phyloP scores from a whole-genome alignment of 352 stramenopile species.

The Pythium dissimile region DNA sequence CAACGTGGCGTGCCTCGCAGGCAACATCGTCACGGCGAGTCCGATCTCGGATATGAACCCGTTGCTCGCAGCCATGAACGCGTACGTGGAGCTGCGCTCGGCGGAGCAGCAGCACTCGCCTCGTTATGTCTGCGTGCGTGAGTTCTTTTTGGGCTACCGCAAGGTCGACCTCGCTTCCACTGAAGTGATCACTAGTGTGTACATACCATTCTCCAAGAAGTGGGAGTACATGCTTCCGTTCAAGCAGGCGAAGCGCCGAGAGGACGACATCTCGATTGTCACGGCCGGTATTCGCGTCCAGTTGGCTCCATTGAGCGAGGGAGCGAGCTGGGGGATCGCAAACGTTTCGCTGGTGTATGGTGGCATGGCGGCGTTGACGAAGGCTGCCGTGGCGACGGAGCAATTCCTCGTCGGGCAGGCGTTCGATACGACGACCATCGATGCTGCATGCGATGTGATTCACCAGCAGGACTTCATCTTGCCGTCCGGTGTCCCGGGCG shows the following conservation, averaged over 20 bases:
- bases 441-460: slow-evolving; percentile 78
- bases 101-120: slow-evolving; percentile 4
- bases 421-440: slow-evolving; percentile 81
- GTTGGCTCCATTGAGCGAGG: slow-evolving; percentile 33
- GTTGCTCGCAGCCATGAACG: slow-evolving; percentile 87
- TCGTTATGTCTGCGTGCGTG: slow-evolving; percentile 64
- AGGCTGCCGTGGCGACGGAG: slow-evolving; percentile 45
- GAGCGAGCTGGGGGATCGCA: slow-evolving; percentile 61
- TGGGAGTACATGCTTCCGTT: slow-evolving; percentile 95
- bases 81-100: slow-evolving; percentile 61
- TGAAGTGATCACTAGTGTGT: slow-evolving; percentile 92
- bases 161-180: slow-evolving; percentile 86
- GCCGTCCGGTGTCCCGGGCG: slow-evolving; percentile 88
- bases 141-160: slow-evolving; percentile 96
- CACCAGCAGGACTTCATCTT: slow-evolving; percentile 89
- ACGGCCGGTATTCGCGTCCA: slow-evolving; percentile 90
- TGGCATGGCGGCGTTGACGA: slow-evolving; percentile 72
- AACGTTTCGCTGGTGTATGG: slow-evolving; percentile 60
- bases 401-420: slow-evolving; percentile 75
- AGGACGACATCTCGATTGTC: slow-evolving; percentile 98
- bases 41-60: slow-evolving; percentile 98
- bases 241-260: slow-evolving; percentile 93
- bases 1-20: slow-evolving; percentile 94
- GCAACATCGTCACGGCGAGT: slow-evolving; percentile 96
- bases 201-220: slow-evolving; percentile 81